These are phyloP conservation scores for Diddensiella santjacobensis DNA, from an alignment of 805 yeast genomes.

Conservation along the genomic window DNA sequence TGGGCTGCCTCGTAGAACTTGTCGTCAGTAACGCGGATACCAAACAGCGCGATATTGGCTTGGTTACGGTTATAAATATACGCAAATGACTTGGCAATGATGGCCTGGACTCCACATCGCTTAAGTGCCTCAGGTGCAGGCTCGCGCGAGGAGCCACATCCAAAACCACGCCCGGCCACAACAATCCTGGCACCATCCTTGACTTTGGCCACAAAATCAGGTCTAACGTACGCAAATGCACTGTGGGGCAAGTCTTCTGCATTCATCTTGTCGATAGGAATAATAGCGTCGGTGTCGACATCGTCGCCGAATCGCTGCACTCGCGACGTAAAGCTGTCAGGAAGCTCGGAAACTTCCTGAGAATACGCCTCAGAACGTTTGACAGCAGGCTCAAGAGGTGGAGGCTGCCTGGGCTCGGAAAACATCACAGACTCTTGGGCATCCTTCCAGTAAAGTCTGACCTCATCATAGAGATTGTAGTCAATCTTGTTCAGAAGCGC, in stretches of 20 bases:
- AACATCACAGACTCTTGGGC: conserved; percentile 10
- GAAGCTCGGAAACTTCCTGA: conserved; percentile 8
- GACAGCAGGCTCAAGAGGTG: neutral
- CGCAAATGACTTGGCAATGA: conserved; percentile 18
- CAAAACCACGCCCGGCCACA: conserved; percentile 17
- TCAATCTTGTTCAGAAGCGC: conserved; percentile 8
- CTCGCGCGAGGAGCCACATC: conserved; percentile 18
- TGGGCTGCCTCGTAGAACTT: conserved; percentile 13
- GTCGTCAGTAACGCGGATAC: conserved; percentile 18
- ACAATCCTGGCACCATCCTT: conserved; percentile 8
- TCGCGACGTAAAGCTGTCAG: conserved; percentile 8
- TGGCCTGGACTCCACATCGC: conserved; percentile 13
- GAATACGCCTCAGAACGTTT: conserved; percentile 6
- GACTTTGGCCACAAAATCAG: conserved; percentile 12
- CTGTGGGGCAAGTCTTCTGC: conserved; percentile 12
- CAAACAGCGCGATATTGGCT: conserved; percentile 17
- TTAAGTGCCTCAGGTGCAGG: conserved; percentile 13
- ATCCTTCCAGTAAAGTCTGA: conserved; percentile 12
- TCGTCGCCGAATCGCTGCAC: conserved; percentile 17
- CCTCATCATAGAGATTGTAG: conserved; percentile 4
- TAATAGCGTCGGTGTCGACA: conserved; percentile 18
- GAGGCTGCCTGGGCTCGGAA: conserved; percentile 9
- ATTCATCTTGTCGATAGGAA: conserved; percentile 16
- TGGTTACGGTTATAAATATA: conserved; percentile 16
- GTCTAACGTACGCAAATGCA: conserved; percentile 15